These are phyloP conservation scores for Neophaeococcomyces aloes DNA, from an alignment of 2,329 filamentous ascomycete genomes.

Conservation along the genomic window DNA sequence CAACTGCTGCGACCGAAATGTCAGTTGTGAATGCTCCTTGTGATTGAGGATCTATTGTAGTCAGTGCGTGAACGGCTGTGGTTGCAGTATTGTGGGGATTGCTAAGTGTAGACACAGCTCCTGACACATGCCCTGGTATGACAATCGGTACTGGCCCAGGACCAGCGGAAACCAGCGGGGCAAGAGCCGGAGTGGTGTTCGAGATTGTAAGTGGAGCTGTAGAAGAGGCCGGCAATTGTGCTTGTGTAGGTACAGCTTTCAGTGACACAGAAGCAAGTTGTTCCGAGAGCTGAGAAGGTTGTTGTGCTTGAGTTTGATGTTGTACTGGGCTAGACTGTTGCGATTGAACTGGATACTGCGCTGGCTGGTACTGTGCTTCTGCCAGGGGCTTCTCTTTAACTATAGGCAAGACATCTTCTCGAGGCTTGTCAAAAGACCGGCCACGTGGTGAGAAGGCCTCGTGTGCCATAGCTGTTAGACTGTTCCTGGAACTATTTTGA, in stretches of 20 bases:
- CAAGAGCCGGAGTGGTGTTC: background rate
- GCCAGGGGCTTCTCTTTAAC: background rate
- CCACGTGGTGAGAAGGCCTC: constrained; percentile 19
- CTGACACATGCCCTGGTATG: background rate
- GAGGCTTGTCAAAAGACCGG: constrained; percentile 16
- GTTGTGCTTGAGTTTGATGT: background rate
- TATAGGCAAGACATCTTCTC: constrained; percentile 14
- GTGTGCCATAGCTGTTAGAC: constrained; percentile 27
- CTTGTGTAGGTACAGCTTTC: background rate
- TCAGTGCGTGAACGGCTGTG: background rate
- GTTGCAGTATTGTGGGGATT: background rate
- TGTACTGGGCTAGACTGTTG: background rate
- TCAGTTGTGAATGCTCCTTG: too few relatives aligned
- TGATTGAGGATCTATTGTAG: background rate
- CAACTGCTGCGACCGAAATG: too few relatives aligned
- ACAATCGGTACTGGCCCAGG: background rate
- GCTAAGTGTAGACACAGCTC: background rate
- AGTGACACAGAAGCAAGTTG: background rate
- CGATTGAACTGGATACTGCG: background rate
- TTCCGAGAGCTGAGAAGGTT: too few relatives aligned
- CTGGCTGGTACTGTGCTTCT: background rate
- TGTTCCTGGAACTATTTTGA: constrained; percentile 25
- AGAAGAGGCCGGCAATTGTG: background rate
- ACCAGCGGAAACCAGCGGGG: constrained; percentile 1
- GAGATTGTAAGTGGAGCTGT: background rate